These are phyloP conservation scores for Mycena sanguinolenta DNA, from an alignment of 768 basidiomycete genomes.

Conservation along the genomic window DNA sequence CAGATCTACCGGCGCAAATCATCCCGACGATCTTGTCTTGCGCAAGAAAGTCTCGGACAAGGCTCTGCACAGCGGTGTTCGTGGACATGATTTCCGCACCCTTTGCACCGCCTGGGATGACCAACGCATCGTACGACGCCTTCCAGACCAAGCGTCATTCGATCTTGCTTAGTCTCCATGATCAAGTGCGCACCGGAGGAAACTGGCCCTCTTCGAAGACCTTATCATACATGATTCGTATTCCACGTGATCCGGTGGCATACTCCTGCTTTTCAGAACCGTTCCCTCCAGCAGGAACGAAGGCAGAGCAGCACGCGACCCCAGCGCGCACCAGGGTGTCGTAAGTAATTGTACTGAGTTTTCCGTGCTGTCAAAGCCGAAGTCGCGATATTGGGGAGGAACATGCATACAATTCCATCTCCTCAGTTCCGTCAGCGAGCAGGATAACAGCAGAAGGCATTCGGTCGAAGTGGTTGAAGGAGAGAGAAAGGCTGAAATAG, in stretches of 20 bases:
- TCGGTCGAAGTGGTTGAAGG: not conserved
- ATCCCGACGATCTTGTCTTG: constrained; percentile 77
- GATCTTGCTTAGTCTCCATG: not conserved
- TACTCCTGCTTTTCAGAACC: constrained; percentile 53
- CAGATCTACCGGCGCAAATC: constrained; percentile 82
- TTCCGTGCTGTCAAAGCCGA: not conserved
- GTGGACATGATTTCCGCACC: constrained; percentile 82
- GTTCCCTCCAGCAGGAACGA: constrained; percentile 48
- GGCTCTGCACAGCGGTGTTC: constrained; percentile 68
- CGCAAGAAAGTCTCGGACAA: constrained; percentile 70
- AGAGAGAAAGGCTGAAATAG: no score
- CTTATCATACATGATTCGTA: constrained; percentile 78
- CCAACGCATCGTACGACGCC: constrained; percentile 68
- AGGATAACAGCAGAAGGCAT: constrained; percentile 77
- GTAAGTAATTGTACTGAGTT: constrained; percentile 79
- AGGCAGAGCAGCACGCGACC: constrained; percentile 74
- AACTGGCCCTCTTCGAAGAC: constrained; percentile 60
- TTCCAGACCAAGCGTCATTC: not conserved
- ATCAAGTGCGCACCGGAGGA: constrained; percentile 58
- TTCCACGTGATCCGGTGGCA: constrained; percentile 78
- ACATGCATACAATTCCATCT: constrained; percentile 86
- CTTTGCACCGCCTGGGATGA: constrained; percentile 84
- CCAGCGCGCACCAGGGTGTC: constrained; percentile 88
- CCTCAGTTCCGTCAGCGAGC: constrained; percentile 87
- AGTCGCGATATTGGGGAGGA: not conserved